Base-by-base conservation (phyloP, 345 rosid species). In the Eutrema heterophyllum region DNA sequence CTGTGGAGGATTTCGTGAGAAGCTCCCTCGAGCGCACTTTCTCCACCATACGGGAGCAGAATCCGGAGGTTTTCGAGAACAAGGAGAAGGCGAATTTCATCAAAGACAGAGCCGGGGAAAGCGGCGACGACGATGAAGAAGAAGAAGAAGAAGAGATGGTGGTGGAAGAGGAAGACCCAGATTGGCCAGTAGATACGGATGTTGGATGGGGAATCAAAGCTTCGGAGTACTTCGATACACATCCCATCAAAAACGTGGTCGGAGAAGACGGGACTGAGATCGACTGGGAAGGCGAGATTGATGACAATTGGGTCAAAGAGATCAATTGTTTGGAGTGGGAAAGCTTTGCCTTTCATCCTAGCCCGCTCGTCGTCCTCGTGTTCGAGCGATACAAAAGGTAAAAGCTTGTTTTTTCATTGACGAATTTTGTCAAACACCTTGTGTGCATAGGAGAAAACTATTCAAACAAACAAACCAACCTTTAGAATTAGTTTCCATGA, bases 121-220 rank as follows among this genome's bases (percentile, higher is more conserved):
- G 8, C 18, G 59, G 30, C 18, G 65, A 38, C 3, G 46, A 75
- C 0, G 81, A 66, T 0, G 85, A 78, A 0, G 30, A 29, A 0
- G 83, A 57, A 0, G 80, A 48, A 3, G 81, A 81, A 12, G 49
- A 49, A 40, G 77, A 76, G 78, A 84, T 85, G 86, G 88, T 88
- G 71, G 91, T 89, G 51, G 96, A 94, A 81, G 96, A 86, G 71
- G 98, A 94, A 43, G 83, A 81, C 77, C 79, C 87, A 9, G 78
- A 86, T 67, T 94, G 98, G 97, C 98, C 96, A 5, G n/a, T 87
- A 72, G 98, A 94, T 80, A 88, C 95, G 10, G 98, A 94, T 46
- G 86, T 91, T 27, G 98, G 98, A 11, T 91, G 97, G 98, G 98
- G 98, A 60, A 82, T 87, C 6, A 82, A 90, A 74, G 96, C 97